These are phyloP conservation scores for Hortiboletus campestris DNA, from an alignment of 768 basidiomycete species.

Conservation along the genomic window DNA sequence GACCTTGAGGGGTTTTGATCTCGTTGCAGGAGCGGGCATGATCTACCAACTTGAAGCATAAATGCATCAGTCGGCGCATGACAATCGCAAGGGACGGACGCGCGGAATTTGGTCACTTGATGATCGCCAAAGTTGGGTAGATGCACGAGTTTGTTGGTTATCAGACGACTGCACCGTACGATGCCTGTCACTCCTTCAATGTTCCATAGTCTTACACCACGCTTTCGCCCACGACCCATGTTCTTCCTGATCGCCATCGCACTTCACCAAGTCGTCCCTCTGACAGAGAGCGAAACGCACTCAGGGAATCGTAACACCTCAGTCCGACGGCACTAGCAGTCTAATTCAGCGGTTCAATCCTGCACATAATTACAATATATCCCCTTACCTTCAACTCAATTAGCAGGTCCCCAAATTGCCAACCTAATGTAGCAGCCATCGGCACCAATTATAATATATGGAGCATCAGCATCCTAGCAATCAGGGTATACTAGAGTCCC, in stretches of 20 bases:
- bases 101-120: constrained; percentile 70
- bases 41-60: constrained; percentile 57
- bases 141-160: constrained; percentile 83
- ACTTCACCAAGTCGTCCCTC: constrained; percentile 82
- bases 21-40: constrained; percentile 53
- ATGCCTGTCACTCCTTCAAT: constrained; percentile 79
- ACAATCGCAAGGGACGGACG: neutral
- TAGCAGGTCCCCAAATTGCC: too few relatives aligned
- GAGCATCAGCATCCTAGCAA: too few relatives aligned
- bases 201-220: constrained; percentile 60
- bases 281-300: constrained; percentile 71
- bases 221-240: constrained; percentile 74
- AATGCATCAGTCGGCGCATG: neutral
- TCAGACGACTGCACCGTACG: constrained; percentile 70
- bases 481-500: too few relatives aligned
- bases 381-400: too few relatives aligned
- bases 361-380: too few relatives aligned
- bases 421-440: too few relatives aligned
- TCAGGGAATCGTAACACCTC: constrained; percentile 69
- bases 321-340: too few relatives aligned
- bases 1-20: constrained; percentile 33
- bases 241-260: constrained; percentile 78
- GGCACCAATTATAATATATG: too few relatives aligned
- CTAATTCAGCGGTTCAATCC: too few relatives aligned
- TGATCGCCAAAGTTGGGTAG: constrained; percentile 88